Evolutionary conservation across 2,329 filamentous ascomycete genomes (phyloP).

Genomic region (Colletotrichum sp.): DNA sequence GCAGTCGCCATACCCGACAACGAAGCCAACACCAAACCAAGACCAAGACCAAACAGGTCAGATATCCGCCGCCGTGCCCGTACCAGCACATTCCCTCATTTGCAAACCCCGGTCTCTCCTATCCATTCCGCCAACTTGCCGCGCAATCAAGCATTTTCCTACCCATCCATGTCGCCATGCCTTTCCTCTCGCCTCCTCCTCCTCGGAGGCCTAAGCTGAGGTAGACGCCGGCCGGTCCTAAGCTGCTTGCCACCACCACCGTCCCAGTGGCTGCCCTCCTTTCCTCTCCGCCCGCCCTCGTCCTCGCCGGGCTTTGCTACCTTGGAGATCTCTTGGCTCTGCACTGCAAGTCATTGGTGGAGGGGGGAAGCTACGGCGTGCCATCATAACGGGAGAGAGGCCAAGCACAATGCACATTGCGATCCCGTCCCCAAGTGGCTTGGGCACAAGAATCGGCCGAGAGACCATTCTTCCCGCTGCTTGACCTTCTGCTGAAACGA

Average conservation of each 20-base stretch:
- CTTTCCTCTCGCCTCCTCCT: neutral
- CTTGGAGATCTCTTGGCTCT: conserved; percentile 10
- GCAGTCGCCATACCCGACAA: neutral
- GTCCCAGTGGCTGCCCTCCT: neutral
- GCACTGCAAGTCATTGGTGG: conserved; percentile 6
- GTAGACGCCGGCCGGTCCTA: neutral
- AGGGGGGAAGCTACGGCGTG: neutral
- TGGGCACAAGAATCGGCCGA: conserved; percentile 7
- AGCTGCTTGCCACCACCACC: neutral
- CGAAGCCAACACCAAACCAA: neutral
- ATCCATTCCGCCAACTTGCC: neutral
- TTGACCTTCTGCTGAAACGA: neutral
- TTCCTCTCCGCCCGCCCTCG: neutral
- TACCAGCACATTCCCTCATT: neutral
- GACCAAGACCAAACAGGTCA: conserved; percentile 15
- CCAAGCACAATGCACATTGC: conserved; percentile 6
- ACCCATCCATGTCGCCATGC: conserved; percentile 5
- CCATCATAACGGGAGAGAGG: neutral
- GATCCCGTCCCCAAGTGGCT: conserved; percentile 10
- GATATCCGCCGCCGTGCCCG: conserved; percentile 7
- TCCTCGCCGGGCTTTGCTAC: neutral
- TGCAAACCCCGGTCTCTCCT: neutral
- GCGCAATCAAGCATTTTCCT: conserved; percentile 7
- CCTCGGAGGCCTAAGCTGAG: neutral
- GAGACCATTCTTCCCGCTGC: neutral